Evolutionary conservation across 148 eudicot genomes (phyloP), one percentile per base, ranked within the genome.

Genomic region (Fagopyrum esculentum): DNA sequence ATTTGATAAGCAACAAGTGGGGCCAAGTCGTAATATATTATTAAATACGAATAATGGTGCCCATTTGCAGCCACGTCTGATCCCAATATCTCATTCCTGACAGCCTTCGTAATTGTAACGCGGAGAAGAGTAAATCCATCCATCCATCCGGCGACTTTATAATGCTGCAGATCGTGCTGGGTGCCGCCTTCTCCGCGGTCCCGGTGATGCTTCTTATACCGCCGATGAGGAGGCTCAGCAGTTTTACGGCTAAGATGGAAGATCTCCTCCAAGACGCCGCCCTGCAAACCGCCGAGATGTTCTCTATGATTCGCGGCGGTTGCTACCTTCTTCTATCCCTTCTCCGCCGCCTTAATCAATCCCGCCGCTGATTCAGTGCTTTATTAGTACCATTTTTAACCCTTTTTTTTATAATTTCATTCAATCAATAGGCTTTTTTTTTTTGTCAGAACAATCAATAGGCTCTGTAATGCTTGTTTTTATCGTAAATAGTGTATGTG

Each of bases 171-270:
- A 6, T 77, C 76, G 50, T 75, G 76, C 17, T 81, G 5, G 84
- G 76, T 9, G 78, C 76, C 52, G 84, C 81, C 2, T 78, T 75
- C 71, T 59, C 84, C 57, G 78, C 81, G 17, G 59, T 75, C 47
- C 84, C 84, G 52, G 71, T 81, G 44, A 71, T 81, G 61, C 63
- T 81, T 45, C 43, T 81, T 50, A 45, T 81, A 12, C 84, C 84
- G 16, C 81, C 84, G 46, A 46, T 81, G 76, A 71, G 84, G 54
- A 71, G 75, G 30, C 54, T 81, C 11, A 81, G 69, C 30, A 43
- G 48, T 6, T 81, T 81, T 22, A 13, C 75, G 16, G 26, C 46
- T 13, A 81, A 74, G 5, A 46, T 81, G 6, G 76, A 78, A 52
- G 78, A 81, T 61, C 70, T 81, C 16, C 43, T 81, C 3, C 75